A percentile compares a stretch with the other conserved stretches of the same genome.
phyloP scores from a whole-genome alignment of 2,329 filamentous ascomycete genomes.

The Hirsutella thompsonii region DNA sequence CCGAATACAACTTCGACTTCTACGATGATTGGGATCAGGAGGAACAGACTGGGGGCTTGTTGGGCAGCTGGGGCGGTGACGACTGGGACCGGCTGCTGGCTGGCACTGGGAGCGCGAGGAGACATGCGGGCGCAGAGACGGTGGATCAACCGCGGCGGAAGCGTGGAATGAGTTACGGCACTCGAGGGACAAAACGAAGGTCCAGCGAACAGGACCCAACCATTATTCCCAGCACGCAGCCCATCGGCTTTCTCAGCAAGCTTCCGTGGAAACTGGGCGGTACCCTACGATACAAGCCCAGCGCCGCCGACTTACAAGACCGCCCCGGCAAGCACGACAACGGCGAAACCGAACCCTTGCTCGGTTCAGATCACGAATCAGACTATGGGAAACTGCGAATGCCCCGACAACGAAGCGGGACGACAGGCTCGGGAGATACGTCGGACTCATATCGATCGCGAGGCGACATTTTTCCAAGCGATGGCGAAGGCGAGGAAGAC shows the following conservation, averaged over 20 bases:
- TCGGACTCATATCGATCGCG: slow-evolving; percentile 77
- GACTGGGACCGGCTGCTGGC: slow-evolving; percentile 76
- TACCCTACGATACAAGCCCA: slow-evolving; percentile 77
- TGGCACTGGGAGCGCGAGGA: slow-evolving; percentile 42
- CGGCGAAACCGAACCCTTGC: slow-evolving; percentile 57
- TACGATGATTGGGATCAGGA: slow-evolving; percentile 91
- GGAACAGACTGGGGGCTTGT: slow-evolving; percentile 40
- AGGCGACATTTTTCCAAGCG: slow-evolving; percentile 83
- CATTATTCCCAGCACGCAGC: slow-evolving; percentile 77
- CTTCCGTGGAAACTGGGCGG: slow-evolving; percentile 78
- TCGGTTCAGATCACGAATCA: slow-evolving; percentile 27
- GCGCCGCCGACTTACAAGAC: slow-evolving; percentile 80
- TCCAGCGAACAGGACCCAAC: slow-evolving; percentile 60
- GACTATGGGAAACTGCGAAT: slow-evolving; percentile 15
- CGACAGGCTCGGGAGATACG: slow-evolving; percentile 66
- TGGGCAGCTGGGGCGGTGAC: slow-evolving; percentile 65
- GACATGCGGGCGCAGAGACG: slow-evolving; percentile 17
- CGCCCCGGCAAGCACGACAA: slow-evolving; percentile 49
- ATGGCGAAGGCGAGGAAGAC: slow-evolving; percentile 76
- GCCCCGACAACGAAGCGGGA: slow-evolving; percentile 55
- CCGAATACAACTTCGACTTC: slow-evolving; percentile 88
- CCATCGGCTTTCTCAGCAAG: slow-evolving; percentile 72
- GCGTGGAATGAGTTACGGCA: slow-evolving; percentile 82
- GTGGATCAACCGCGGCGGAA: slow-evolving; percentile 57
- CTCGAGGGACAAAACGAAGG: slow-evolving; percentile 41